Evolutionary conservation across 129 eudicot genomes (phyloP).

Genomic region (Ambrosia trifida): DNA sequence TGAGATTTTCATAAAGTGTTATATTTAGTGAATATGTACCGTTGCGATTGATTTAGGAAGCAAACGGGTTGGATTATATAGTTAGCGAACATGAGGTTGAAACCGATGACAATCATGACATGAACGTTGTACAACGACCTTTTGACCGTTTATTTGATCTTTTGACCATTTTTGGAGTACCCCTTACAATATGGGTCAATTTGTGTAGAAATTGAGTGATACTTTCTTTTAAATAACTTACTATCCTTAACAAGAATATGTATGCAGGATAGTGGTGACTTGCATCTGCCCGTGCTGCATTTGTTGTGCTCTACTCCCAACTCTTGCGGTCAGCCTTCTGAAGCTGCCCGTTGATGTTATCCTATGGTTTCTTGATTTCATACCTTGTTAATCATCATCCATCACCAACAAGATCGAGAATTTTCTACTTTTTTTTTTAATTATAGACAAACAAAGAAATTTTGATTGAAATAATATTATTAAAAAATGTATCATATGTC

Average conservation of each 20-base stretch:
- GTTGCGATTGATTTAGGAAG: too few relatives aligned
- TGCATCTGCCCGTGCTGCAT: slow-evolving; percentile 54
- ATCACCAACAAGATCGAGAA: neutral
- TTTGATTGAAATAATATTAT: neutral
- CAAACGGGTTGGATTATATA: too few relatives aligned
- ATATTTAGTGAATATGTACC: too few relatives aligned
- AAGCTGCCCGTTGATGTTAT: slow-evolving; percentile 54
- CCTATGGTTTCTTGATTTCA: slow-evolving; percentile 48
- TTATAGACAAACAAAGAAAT: neutral
- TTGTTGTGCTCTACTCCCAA: slow-evolving; percentile 43
- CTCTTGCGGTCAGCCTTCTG: slow-evolving; percentile 38
- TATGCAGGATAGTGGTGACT: slow-evolving; percentile 43
- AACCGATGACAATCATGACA: too few relatives aligned
- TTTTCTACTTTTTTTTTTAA: neutral
- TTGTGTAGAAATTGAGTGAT: too few relatives aligned
- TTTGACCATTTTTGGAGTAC: too few relatives aligned
- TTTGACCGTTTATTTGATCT: too few relatives aligned
- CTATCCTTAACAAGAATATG: neutral
- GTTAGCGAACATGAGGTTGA: too few relatives aligned
- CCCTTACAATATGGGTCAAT: too few relatives aligned
- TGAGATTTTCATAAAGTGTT: too few relatives aligned
- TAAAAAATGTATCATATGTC: neutral
- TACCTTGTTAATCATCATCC: slow-evolving; percentile 43
- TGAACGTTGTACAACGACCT: too few relatives aligned
- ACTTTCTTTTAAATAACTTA: too few relatives aligned